A percentile compares a stretch with the other conserved stretches of the same genome.
Evolutionary conservation across 139 green algal species (phyloP).

Genomic region (Desmodesmus armatus): DNA sequence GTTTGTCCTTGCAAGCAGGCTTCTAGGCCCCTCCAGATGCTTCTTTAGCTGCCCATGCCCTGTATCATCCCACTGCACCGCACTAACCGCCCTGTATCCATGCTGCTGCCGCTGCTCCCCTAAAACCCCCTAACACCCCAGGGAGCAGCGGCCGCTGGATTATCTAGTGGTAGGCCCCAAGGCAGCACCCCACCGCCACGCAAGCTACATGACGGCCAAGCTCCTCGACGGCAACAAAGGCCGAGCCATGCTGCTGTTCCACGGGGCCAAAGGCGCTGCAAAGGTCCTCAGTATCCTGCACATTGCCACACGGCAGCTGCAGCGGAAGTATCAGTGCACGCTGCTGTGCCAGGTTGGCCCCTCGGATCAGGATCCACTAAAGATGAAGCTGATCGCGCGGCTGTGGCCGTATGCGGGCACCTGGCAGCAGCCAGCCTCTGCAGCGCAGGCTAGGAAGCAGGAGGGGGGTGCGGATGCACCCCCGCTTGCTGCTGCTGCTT

Average conservation of each 20-base stretch:
- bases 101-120: background rate
- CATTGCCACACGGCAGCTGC: background rate
- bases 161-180: constrained; percentile 16
- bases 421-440: too few relatives aligned
- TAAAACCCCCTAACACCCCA: background rate
- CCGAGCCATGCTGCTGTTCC: constrained; percentile 25
- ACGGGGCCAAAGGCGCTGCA: constrained; percentile 11
- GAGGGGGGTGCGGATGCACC: background rate
- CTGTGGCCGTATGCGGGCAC: constrained; percentile 40
- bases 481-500: background rate
- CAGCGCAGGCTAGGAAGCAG: too few relatives aligned
- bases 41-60: background rate
- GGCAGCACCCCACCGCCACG: background rate
- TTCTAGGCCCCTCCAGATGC: too few relatives aligned
- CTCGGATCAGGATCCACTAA: constrained; percentile 4
- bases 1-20: too few relatives aligned
- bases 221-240: background rate
- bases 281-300: background rate
- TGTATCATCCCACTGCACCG: background rate
- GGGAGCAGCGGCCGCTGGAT: background rate
- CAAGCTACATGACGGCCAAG: background rate
- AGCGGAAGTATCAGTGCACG: constrained; percentile 25
- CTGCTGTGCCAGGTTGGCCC: constrained; percentile 31
- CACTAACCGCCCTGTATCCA: background rate
- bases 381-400: background rate